phyloP scores from a whole-genome alignment of 202 grass and related monocot genomes.

The Musa balbisiana region DNA sequence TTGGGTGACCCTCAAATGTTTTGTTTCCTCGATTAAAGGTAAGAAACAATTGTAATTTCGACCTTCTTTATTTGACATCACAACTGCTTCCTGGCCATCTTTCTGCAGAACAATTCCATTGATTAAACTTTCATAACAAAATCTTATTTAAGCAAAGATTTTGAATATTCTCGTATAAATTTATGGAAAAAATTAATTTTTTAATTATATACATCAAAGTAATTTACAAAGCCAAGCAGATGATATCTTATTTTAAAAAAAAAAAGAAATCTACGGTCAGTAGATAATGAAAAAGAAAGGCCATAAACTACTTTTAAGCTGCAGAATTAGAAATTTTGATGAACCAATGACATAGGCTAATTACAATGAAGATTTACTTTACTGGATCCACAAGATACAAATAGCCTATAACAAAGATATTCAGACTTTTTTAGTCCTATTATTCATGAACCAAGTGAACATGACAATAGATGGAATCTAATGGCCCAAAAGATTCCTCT shows the following conservation, averaged over 20 bases:
- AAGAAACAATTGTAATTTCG: constrained; percentile 65
- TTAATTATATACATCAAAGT: no score
- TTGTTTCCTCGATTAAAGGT: constrained; percentile 62
- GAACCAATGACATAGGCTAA: not conserved
- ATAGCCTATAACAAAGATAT: not conserved
- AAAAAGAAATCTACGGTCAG: no score
- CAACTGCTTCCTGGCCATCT: constrained; percentile 57
- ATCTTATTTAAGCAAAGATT: not conserved
- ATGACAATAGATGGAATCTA: not conserved
- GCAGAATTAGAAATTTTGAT: no score
- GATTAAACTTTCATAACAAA: not conserved
- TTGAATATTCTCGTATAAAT: not conserved
- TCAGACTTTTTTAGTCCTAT: not conserved
- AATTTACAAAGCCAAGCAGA: no score
- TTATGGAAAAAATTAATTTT: no score
- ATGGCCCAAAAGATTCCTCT: not conserved
- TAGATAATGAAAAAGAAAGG: no score
- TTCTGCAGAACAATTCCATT: constrained; percentile 39
- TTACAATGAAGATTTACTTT: not conserved
- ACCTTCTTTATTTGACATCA: constrained; percentile 63
- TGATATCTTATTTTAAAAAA: no score
- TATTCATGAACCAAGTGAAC: not conserved
- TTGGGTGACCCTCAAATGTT: constrained; percentile 52
- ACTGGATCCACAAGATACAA: not conserved
- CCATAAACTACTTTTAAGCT: no score